Base-by-base conservation (phyloP, 2,329 filamentous ascomycete species). In the Aspergillus calidoustus region DNA sequence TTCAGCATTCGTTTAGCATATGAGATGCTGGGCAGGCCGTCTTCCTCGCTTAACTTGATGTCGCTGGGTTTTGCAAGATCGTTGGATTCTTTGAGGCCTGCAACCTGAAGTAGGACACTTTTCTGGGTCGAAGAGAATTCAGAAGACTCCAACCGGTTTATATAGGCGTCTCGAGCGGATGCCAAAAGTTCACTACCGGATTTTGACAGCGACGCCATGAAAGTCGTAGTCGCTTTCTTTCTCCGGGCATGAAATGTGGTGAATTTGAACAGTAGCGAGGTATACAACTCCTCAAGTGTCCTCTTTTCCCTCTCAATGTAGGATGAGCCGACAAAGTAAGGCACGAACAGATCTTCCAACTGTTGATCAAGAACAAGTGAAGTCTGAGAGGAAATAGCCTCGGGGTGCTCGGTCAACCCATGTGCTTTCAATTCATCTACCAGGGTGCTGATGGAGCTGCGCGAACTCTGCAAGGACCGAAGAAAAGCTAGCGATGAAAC, bases 1-100 rank as follows among this genome's bases (percentile, higher is more conserved):
- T 92, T 96, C 63, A 99, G 85, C 93, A 99, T 99, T 60, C 95
- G 87, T 79, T 98, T 98, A n/a, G 93, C 92, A 74, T 91, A 93
- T n/a, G 87, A 83, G 4, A 96, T 83, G 68, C 89, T 94, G 28
- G 98, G 81, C 60, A 88, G 84, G 38, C 95, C 95, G 71, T 99
- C 94, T 72, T 94, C 89, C 62, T 98, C 95, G 0, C 90, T 89
- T 34, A 98, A 91, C 73, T 96, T 93, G 61, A 96, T 92, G 56
- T 97, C 93, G 68, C 91, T 90, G 76, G 92, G 91, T 71, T 90
- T 88, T 25, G 75, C 72, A 66, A 86, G 87, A 64, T 89, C 89
- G 3, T 68, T 70, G 54, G 91, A 87, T 65, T 93, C 89, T 66
- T 84, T 85, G 54, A 98, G 81, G 19, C 93, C 93, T 63, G 94